Evolutionary conservation across 768 basidiomycete genomes (phyloP), one percentile per base, ranked within the genome.

Genomic region (Rubroboletus pulcherrimus): DNA sequence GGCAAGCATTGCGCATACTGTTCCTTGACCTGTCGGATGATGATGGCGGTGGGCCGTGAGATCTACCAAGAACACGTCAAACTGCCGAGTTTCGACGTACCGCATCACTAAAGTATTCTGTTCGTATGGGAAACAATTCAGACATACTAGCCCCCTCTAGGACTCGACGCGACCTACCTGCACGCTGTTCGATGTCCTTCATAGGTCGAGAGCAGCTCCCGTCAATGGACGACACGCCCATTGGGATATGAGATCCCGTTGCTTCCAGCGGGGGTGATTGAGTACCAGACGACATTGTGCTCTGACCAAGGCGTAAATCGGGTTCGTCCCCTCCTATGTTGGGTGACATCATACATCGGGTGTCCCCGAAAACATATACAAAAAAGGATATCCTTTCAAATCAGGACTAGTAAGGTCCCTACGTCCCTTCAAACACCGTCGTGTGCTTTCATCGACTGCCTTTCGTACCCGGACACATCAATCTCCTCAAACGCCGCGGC

Each of bases 251-350:
- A n/a, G 75, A 72, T 38, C 71, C 77, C 1, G 78, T 78, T 14
- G 75, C 75, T 64, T 79, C 79, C 44, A 81, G 77, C 21, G 81
- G 80, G 8, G 81, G 81, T n/a, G 82, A 82, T 37, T 82, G 74
- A 2, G 81, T 81, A 33, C 81, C 81, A 52, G 67, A 63, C 19
- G 66, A 31, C 64, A 64, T 66, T 14, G 39, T 57, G 30, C 5
- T 51, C 15, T 17, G 38, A 31, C 21, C 29, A 46, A 41, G 35
- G 29, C 7, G n/a, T 26, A 33, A 34, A 12, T 5, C 14, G 10
- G 50, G 11, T 7, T 26, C 2, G 1, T 17, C 35, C 11, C 15
- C 33, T 14, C 48, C 53, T 60, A 14, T 54, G 9, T 40, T 12
- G 31, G 6, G 31, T 69, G 68, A 70, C 69, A 68, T 70, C 69